Base-by-base conservation (phyloP, 2,329 filamentous ascomycete genomes). In the Boeremia exigua region DNA sequence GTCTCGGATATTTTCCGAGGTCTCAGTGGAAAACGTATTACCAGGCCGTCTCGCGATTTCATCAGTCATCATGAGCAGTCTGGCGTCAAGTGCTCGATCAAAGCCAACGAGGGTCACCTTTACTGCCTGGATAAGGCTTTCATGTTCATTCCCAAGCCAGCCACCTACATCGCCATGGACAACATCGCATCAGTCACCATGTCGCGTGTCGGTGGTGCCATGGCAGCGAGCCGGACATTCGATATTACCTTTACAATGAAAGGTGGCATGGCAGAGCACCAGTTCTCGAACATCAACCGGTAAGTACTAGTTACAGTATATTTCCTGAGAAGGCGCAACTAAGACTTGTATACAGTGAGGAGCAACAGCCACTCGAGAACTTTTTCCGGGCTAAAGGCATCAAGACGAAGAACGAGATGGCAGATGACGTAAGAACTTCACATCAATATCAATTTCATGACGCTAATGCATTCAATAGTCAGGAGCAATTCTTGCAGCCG, bases 81-180 rank as follows among this genome's bases (percentile, higher is more conserved):
- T 65, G 95, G 95, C 55, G 96, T 99, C 78, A 99, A 99, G 80
- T 99, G 95, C 78, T 96, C 93, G n/a, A 97, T 99, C 86, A 99
- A 99, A 80, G 96, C 96, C 49, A 97, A 96, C 76, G 95, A 99
- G 79, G 95, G 96, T 58, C 93, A 96, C 73, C 82, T 99, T 46
- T 99, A 96, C 84, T 97, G 93, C 75, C 81, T 99, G 65, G 95
- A 99, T 78, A 97, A 97, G 79, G 94, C 93, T 7, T 96, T 99
- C 77, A 96, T 99, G 86, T 99, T 99, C 75, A 95, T 99, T 14
- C 95, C 95, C 29, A 99, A 99, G 80, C 95, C 95, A 1, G 93
- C 95, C 14, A 97, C 94, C 1, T 99, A 98, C 79, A 94, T 99
- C 58, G 90, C 91, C 58, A 96, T 96, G 78, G 95, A 99, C 70